Evolutionary conservation across 805 yeast genomes (phyloP), one percentile per base, ranked within the genome.

Genomic region (Lachancea kluyveri): DNA sequence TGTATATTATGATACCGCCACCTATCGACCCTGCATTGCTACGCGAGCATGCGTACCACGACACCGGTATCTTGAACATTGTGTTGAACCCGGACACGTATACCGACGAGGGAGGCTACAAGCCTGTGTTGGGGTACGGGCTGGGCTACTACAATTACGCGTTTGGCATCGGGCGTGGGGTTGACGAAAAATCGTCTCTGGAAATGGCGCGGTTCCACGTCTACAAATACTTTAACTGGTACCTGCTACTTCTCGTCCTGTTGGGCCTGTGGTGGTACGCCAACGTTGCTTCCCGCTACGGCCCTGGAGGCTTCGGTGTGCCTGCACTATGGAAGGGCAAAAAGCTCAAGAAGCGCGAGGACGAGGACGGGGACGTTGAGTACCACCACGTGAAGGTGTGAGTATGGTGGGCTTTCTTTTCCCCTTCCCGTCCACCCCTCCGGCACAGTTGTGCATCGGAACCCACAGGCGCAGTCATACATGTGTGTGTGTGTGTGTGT

Each of bases 1-100:
- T n/a, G n/a, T n/a, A n/a, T n/a, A n/a, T n/a, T n/a, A 56, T 57
- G 62, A 51, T 59, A 26, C 64, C 65, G 14, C 52, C 52, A 11
- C 61, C 59, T 13, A 37, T 46, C n/a, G 67, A 62, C 28, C 51
- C 61, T 8, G 57, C 49, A 8, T 33, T 62, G 15, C 36, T 60
- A 8, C 55, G 62, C 38, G 67, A 62, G 28, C 65, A 62, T 33
- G 47, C 55, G 4, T 62, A 39, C 30, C 43, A 50, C n/a, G 64
- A 61, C 15, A 50, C 48, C 4, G 48, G 50, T 2, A 53, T 55
- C 33, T 33, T 57, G n/a, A 30, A 35, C 5, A 37, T 36, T 12
- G 59, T 57, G 8, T 38, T 58, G 30, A 34, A 47, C 24, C 45
- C 51, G 13, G 42, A 36, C 1, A 56, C 57, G 11, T 56, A 51